Conservation (phyloP, 345 rosid genomes). For the Linum trigynum region DNA sequence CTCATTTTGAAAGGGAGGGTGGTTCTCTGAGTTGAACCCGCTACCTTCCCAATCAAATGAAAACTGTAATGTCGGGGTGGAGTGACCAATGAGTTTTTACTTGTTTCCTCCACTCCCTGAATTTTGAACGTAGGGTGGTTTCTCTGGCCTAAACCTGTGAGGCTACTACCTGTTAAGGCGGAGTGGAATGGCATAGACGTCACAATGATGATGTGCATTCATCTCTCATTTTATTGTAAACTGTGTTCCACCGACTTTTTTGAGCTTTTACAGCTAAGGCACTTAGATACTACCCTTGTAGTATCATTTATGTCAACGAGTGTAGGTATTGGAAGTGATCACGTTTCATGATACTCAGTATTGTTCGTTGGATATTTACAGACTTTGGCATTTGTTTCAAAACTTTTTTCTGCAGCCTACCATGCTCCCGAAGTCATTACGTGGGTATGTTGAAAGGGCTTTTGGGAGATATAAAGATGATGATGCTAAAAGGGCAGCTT, state of each 20-base stretch:
- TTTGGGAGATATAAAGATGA: conserved; percentile 76
- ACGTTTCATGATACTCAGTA: neutral
- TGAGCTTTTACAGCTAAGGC: neutral
- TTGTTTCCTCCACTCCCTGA: neutral
- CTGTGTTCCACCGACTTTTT: neutral
- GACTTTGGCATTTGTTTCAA: neutral
- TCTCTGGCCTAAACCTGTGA: neutral
- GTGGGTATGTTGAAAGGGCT: conserved; percentile 85
- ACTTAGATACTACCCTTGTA: neutral
- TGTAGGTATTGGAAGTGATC: neutral
- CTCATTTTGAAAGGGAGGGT: no score
- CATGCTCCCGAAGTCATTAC: conserved; percentile 62
- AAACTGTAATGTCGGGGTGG: neutral
- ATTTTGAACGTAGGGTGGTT: neutral
- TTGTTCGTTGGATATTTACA: neutral
- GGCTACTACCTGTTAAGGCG: neutral
- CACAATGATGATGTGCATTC: no score
- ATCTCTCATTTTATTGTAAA: neutral
- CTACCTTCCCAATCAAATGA: no score
- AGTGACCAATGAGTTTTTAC: neutral
- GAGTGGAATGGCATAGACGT: neutral
- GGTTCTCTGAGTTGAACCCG: no score
- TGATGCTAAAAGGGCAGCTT: conserved; percentile 46
- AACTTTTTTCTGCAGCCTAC: conserved; percentile 42
- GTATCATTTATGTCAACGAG: neutral